phyloP scores from a whole-genome alignment of 2,329 filamentous ascomycete genomes.

The Aspergillus spinulosporus region DNA sequence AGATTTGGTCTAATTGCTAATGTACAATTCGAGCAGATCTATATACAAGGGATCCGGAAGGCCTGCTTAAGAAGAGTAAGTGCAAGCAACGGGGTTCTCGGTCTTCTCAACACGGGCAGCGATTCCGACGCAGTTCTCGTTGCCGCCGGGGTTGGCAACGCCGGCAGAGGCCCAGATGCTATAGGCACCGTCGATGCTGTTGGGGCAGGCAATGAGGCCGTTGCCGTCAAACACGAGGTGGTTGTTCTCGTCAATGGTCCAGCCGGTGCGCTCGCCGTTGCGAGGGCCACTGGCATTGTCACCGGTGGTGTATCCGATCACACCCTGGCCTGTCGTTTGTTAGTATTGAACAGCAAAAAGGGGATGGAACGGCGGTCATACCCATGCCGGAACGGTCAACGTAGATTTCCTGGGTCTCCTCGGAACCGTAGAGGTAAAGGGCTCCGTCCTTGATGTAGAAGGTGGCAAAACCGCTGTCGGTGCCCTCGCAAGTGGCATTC shows the following conservation, averaged over 20 bases:
- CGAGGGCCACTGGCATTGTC: slow-evolving; percentile 36
- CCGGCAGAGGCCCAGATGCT: slow-evolving; percentile 35
- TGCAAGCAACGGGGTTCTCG: slow-evolving; percentile 27
- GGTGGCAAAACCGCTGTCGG: slow-evolving; percentile 47
- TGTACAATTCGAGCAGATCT: neutral
- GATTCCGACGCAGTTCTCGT: slow-evolving; percentile 38
- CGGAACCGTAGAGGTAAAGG: slow-evolving; percentile 52
- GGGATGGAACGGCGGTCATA: slow-evolving; percentile 30
- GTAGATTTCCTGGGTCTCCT: slow-evolving; percentile 52
- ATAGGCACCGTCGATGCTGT: slow-evolving; percentile 46
- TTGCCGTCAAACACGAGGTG: slow-evolving; percentile 51
- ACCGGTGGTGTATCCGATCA: slow-evolving; percentile 55
- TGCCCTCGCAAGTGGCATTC: slow-evolving; percentile 50
- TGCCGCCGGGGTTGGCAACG: slow-evolving; percentile 32
- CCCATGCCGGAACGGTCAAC: slow-evolving; percentile 62
- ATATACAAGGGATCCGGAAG: neutral
- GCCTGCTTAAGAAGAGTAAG: slow-evolving; percentile 25
- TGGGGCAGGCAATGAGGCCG: slow-evolving; percentile 57
- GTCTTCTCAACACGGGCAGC: slow-evolving; percentile 28
- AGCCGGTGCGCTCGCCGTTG: slow-evolving; percentile 52
- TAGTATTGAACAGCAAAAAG: neutral
- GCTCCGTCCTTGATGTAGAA: slow-evolving; percentile 52
- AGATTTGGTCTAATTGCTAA: neutral
- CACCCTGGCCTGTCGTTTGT: slow-evolving; percentile 50
- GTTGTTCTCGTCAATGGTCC: slow-evolving; percentile 46